Evolutionary conservation across 192 early-diverging fungal species (phyloP), one percentile per base, ranked within the genome.

Genomic region (Coemansia sp.): DNA sequence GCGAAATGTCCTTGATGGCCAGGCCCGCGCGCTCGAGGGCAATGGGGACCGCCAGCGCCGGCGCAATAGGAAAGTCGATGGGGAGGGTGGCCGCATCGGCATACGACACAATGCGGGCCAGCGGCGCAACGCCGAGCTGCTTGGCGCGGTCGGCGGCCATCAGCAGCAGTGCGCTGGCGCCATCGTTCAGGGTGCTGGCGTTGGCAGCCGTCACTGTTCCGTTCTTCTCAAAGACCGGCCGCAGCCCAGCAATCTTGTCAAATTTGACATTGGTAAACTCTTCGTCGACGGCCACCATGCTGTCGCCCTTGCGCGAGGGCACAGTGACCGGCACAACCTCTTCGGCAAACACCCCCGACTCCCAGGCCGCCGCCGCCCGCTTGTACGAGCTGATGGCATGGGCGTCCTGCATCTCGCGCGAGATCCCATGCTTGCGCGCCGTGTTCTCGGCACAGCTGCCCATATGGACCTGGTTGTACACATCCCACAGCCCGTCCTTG

Each of bases 131-230:
- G 30, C 88, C 83, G 23, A 87, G 76, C 26, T 77, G 81, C 13
- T 84, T 63, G 29, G 90, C 90, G 49, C 81, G 85, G 43, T 77
- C 75, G 33, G 80, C 75, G 30, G 88, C 84, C 76, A 86, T 88
- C 26, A 98, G 75, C 25, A 94, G 79, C 32, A 98, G 41, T 10
- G 94, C 95, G 22, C 89, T 88, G 36, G 94, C 95, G 60, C 95
- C 95, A 59, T 98, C 95, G 72, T 94, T 96, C 36, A 98, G 67
- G 5, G 90, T 94, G 32, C 88, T 91, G 25, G 95, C 80, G 67
- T 98, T 98, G 50, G 91, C 94, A 19, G 95, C 95, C 27, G 94
- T 96, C 25, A 96, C 89, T 20, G 94, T 89, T 62, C 88, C 89
- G 38, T 84, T 79, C 75, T 92, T 94, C 53, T 86, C 81, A 75